These are phyloP conservation scores for Aristolochia fimbriata DNA, from an alignment of 164 flowering plant species.

Conservation along the genomic window DNA sequence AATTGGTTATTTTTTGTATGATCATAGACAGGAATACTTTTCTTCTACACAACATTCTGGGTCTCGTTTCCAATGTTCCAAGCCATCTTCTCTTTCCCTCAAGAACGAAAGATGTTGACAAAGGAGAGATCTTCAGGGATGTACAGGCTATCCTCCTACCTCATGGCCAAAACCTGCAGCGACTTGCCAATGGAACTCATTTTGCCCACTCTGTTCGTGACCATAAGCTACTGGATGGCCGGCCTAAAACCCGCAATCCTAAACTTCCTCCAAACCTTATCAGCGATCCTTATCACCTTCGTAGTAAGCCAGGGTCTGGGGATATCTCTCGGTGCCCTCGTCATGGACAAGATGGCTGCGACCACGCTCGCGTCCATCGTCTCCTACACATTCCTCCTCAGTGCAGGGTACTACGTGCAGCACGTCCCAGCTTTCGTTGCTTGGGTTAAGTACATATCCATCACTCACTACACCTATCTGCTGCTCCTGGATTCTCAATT, in stretches of 20 bases:
- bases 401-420: constrained; percentile 55
- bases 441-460: constrained; percentile 57
- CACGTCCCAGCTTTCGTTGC: constrained; percentile 44
- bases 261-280: constrained; percentile 31
- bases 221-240: constrained; percentile 64
- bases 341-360: constrained; percentile 53
- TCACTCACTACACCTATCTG: constrained; percentile 35
- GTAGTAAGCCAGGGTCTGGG: constrained; percentile 39
- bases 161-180: constrained; percentile 38
- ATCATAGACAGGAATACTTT: constrained; percentile 19
- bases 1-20: constrained; percentile 24
- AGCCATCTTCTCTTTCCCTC: constrained; percentile 73
- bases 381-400: constrained; percentile 36
- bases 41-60: constrained; percentile 8
- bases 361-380: constrained; percentile 42
- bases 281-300: constrained; percentile 19
- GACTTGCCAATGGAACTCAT: constrained; percentile 79
- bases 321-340: constrained; percentile 52
- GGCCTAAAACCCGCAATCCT: constrained; percentile 35
- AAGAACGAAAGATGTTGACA: constrained; percentile 48
- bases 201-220: constrained; percentile 48
- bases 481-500: constrained; percentile 48
- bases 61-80: constrained; percentile 19
- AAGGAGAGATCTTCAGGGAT: constrained; percentile 68
- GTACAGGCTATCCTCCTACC: constrained; percentile 75